phyloP scores from a whole-genome alignment of 208 protist genomes.

The Trypanosoma grayi region DNA sequence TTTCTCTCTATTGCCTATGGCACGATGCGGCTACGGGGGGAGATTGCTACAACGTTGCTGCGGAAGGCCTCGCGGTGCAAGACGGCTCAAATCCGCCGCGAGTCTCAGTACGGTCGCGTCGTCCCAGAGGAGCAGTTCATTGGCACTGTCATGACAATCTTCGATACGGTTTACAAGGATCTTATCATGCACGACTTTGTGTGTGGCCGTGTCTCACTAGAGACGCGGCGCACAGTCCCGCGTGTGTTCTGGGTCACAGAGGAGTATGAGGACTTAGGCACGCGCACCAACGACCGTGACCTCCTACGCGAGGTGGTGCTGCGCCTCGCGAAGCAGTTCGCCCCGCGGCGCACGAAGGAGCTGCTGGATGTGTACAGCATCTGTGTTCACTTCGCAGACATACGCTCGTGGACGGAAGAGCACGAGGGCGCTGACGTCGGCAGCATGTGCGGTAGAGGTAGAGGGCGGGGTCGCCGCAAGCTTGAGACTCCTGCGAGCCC shows the following conservation, averaged over 20 bases:
- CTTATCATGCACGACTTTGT: slow-evolving; percentile 31
- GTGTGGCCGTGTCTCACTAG: slow-evolving; percentile 25
- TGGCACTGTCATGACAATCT: slow-evolving; percentile 17
- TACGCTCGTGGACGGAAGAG: slow-evolving; percentile 18
- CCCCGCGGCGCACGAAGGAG: slow-evolving; percentile 18
- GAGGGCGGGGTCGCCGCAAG: neutral
- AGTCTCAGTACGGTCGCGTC: slow-evolving; percentile 57
- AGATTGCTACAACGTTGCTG: slow-evolving; percentile 33
- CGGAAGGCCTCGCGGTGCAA: slow-evolving; percentile 12
- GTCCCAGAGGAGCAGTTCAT: slow-evolving; percentile 52
- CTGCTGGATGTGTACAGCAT: slow-evolving; percentile 15
- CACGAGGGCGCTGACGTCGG: neutral
- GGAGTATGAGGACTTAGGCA: slow-evolving; percentile 10
- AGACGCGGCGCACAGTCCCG: slow-evolving; percentile 16
- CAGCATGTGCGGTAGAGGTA: neutral
- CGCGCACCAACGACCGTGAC: slow-evolving; percentile 21
- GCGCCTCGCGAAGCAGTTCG: slow-evolving; percentile 18
- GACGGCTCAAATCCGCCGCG: slow-evolving; percentile 26
- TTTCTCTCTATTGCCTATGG: slow-evolving; percentile 51
- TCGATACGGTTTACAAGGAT: slow-evolving; percentile 16
- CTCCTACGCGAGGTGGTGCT: slow-evolving; percentile 7
- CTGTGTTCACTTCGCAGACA: slow-evolving; percentile 22
- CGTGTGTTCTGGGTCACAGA: slow-evolving; percentile 21
- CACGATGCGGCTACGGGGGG: slow-evolving; percentile 44
- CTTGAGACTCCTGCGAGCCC: neutral